Evolutionary conservation across 129 eudicot genomes (phyloP), one percentile per base, ranked within the genome.

Genomic region (Tagetes patula): DNA sequence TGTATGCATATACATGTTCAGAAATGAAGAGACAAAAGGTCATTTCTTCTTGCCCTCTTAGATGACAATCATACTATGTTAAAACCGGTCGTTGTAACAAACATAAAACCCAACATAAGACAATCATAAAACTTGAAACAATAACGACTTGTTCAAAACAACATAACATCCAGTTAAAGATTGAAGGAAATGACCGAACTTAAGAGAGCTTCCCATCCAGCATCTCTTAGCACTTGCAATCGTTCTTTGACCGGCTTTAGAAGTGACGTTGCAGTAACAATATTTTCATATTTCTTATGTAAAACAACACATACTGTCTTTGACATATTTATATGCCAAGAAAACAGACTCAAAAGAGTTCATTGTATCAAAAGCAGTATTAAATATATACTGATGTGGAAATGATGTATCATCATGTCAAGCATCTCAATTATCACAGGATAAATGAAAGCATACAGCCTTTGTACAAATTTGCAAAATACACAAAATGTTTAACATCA

Each of bases 191-290:
- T 27, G 38, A 56, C 63, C 10, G 38, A 56, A 32, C 11, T 7
- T 56, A 56, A 7, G 37, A 56, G 38, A n/a, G 60, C 20, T 9
- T 56, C 38, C 63, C 63, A 56, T 56, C 38, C 63, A 31, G 30
- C 4, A 8, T 56, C n/a, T 56, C 63, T 56, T 32, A 56, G 6
- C 3, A 27, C 12, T 32, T 30, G 38, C 63, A 32, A 30, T 31
- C 38, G 37, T 56, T 30, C 5, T 38, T 56, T 56, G 2, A 9
- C 13, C 3, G 38, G 8, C 38, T 30, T 56, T 5, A 56, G 7
- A 31, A 49, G 74, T 69, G 74, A 69, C 74, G 50, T 69, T 50
- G 62, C 74, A 13, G 3, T 34, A 69, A 69, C 74, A 14, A 69
- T 49, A 13, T 69, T 56, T 37, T 49, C 45, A 69, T 30, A 32